phyloP scores from a whole-genome alignment of 176 grass and related monocot genomes.

The Eleusine coracana region DNA sequence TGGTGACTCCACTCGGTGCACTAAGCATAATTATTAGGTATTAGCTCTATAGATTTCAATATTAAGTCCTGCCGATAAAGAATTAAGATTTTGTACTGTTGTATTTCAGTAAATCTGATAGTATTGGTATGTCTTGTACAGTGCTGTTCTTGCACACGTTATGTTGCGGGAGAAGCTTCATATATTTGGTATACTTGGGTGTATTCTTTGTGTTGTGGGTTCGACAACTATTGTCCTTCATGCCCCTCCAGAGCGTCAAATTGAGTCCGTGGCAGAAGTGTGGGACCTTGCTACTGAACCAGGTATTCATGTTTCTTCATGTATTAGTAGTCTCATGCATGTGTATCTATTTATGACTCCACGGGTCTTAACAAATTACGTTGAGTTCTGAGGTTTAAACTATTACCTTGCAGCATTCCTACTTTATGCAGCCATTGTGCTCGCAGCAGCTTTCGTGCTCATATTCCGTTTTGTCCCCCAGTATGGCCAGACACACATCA shows the following conservation, averaged over 20 bases:
- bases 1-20: constrained; percentile 97
- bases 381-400: constrained; percentile 36
- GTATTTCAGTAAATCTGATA: constrained; percentile 35
- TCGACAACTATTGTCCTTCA: constrained; percentile 95
- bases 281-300: constrained; percentile 97
- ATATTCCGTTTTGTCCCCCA: constrained; percentile 76
- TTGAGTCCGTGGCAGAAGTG: constrained; percentile 91
- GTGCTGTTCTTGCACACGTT: constrained; percentile 90
- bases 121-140: constrained; percentile 31
- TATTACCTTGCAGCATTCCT: constrained; percentile 66
- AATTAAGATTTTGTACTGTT: constrained; percentile 24
- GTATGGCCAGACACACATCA: constrained; percentile 83
- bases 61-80: constrained; percentile 17
- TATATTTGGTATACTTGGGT: constrained; percentile 92
- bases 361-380: not conserved
- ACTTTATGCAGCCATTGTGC: constrained; percentile 61
- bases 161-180: constrained; percentile 92
- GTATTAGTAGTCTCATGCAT: not conserved
- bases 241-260: constrained; percentile 85
- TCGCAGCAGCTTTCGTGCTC: constrained; percentile 72
- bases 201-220: constrained; percentile 93
- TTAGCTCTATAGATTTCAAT: not conserved
- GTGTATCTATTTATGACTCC: not conserved
- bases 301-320: constrained; percentile 42
- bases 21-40: constrained; percentile 98